Percentiles rank a stretch among this genome's conserved stretches.
These are phyloP conservation scores for Phalaenopsis aphrodite DNA, from an alignment of 106 monocot species.

Conservation along the genomic window DNA sequence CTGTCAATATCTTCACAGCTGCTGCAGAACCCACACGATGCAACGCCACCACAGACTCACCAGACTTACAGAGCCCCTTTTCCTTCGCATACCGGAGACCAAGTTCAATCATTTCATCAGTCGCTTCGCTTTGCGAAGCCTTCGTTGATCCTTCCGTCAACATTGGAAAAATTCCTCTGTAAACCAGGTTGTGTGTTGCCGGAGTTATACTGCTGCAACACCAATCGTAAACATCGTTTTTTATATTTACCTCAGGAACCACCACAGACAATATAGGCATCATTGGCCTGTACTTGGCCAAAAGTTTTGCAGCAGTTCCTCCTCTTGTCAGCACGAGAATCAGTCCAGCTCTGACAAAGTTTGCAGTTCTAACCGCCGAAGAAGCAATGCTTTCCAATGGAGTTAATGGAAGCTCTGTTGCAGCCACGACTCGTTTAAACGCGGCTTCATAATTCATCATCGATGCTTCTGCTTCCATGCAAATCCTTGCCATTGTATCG, in stretches of 20 bases:
- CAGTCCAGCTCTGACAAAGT: no score
- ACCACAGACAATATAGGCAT: constrained; percentile 47
- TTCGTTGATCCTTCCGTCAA: constrained; percentile 41
- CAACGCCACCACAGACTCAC: constrained; percentile 29
- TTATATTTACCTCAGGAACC: constrained; percentile 36
- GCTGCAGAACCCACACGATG: constrained; percentile 25
- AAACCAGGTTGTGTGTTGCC: constrained; percentile 41
- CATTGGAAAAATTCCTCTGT: constrained; percentile 43
- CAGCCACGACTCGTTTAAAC: no score
- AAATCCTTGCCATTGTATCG: no score
- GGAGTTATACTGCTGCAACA: constrained; percentile 29
- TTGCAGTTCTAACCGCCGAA: no score
- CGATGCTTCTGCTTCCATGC: no score
- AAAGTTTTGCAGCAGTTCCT: no score
- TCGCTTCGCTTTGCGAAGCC: constrained; percentile 47
- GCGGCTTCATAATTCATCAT: no score
- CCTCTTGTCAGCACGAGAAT: no score
- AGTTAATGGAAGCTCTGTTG: no score
- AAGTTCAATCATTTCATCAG: constrained; percentile 43
- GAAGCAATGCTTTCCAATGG: no score
- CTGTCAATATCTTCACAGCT: constrained; percentile 5
- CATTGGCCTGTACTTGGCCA: constrained; percentile 39
- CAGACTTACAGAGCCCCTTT: constrained; percentile 25
- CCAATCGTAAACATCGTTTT: constrained; percentile 27
- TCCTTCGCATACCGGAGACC: constrained; percentile 39